Percentiles rank a stretch among this genome's conserved stretches.
These are phyloP conservation scores for Beauveria pseudobassiana DNA, from an alignment of 2,329 filamentous ascomycete species.

Conservation along the genomic window DNA sequence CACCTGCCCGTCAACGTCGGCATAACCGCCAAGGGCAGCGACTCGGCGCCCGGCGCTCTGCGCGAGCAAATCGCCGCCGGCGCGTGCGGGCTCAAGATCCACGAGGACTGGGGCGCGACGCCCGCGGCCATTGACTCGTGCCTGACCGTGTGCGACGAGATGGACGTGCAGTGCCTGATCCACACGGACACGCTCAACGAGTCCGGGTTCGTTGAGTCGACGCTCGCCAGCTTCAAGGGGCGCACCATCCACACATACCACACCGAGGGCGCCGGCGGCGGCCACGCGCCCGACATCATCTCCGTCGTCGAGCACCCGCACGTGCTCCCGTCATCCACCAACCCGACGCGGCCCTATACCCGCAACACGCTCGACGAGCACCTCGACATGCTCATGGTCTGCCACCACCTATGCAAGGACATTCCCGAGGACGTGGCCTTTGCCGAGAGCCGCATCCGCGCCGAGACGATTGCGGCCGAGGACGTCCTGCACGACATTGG, in stretches of 20 bases:
- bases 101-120: constrained; percentile 93
- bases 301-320: constrained; percentile 82
- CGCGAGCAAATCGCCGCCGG: constrained; percentile 77
- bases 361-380: constrained; percentile 92
- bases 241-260: constrained; percentile 95
- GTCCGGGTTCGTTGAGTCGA: constrained; percentile 92
- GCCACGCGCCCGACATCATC: constrained; percentile 94
- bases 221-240: constrained; percentile 74
- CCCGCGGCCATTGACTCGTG: constrained; percentile 88
- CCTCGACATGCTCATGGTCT: constrained; percentile 97
- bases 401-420: constrained; percentile 85
- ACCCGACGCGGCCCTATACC: constrained; percentile 86
- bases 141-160: constrained; percentile 76
- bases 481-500: constrained; percentile 92
- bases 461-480: constrained; percentile 93
- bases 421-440: constrained; percentile 96
- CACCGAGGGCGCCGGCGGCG: constrained; percentile 89
- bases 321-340: constrained; percentile 64
- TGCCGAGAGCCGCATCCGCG: constrained; percentile 86
- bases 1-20: constrained; percentile 76
- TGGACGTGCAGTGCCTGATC: constrained; percentile 88
- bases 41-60: constrained; percentile 61
- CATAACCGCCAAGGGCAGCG: constrained; percentile 91
- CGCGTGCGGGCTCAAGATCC: constrained; percentile 83
- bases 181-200: constrained; percentile 96